Evolutionary conservation across 768 basidiomycete species (phyloP), one percentile per base, ranked within the genome.

Genomic region (Tubosaeta sp.): DNA sequence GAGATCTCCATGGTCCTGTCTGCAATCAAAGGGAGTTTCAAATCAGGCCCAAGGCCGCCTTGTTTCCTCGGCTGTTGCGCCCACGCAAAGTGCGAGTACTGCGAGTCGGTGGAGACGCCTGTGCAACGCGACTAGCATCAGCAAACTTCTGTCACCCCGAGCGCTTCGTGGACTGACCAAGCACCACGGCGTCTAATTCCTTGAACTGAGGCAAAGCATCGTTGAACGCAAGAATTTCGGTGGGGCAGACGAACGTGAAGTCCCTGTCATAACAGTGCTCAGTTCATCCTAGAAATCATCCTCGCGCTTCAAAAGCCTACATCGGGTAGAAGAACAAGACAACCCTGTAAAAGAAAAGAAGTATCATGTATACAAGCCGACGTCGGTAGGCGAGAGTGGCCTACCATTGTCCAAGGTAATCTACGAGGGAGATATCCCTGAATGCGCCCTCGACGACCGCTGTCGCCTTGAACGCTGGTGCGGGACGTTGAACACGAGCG

Each of bases 151-250:
- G 8, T 29, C 8, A 8, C 8, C 27, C 4, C 8, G 27, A 29
- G 27, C 8, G 8, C 4, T 29, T 29, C 8, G 27, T 29, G 4
- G 1, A 60, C 80, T 16, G 46, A 90, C 90, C 89, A 56, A 95
- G 80, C 41, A 95, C 85, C 35, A 75, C 76, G 26, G 90, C 84
- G 67, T 85, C 81, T 56, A 94, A 74, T 48, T 77, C 78, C 49
- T 82, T 76, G 76, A 95, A 93, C 55, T 79, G 76, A 47, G 82
- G 66, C 31, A 95, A 80, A 9, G 91, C 86, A 55, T 91, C 89
- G 69, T 95, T 93, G 80, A 94, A 97, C 1, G 93, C 94, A 43
- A 95, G 81, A 65, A 97, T 95, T 72, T 95, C 94, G 52, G 92
- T 94, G n/a, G 91, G 91, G 73, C 91, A 95, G 61, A 90, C 88